Evolutionary conservation across 2,329 filamentous ascomycete species (phyloP).

Genomic region (Geoglossum cookeanum): DNA sequence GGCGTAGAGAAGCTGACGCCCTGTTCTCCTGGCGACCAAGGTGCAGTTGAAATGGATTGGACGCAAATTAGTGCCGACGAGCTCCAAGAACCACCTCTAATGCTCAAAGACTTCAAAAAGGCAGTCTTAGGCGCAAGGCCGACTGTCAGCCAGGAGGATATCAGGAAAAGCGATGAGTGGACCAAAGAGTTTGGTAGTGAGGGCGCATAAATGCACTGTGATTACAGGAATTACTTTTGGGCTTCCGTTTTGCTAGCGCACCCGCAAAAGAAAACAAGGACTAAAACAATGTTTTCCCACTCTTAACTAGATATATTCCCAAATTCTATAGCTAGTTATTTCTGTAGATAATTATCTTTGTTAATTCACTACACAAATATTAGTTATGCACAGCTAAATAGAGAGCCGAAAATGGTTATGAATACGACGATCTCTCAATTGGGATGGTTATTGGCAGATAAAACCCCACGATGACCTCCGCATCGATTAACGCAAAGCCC

Average conservation of each 20-base stretch:
- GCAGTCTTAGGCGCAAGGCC: conserved; percentile 76
- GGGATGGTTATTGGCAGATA: too few species aligned
- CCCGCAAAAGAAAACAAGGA: too few species aligned
- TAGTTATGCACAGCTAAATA: too few species aligned
- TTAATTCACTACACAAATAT: too few species aligned
- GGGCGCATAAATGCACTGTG: conserved; percentile 32
- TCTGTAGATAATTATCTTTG: background rate
- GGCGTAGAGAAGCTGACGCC: conserved; percentile 46
- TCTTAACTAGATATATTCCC: too few species aligned
- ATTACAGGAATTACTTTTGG: background rate
- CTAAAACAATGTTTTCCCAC: too few species aligned
- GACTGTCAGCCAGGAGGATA: conserved; percentile 74
- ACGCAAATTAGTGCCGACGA: conserved; percentile 68
- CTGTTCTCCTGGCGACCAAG: conserved; percentile 76
- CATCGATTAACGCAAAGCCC: background rate
- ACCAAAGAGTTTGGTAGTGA: conserved; percentile 92
- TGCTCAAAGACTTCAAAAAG: conserved; percentile 82
- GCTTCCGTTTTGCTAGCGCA: background rate
- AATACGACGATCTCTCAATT: too few species aligned
- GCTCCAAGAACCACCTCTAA: conserved; percentile 68
- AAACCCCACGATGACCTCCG: background rate
- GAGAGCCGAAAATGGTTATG: too few species aligned
- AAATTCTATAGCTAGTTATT: too few species aligned
- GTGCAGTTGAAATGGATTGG: conserved; percentile 87
- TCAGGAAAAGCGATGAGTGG: conserved; percentile 76